Percentiles rank a stretch among this genome's conserved stretches.
These are phyloP conservation scores for Boeremia lycopersici DNA, from an alignment of 2,329 filamentous ascomycete genomes.

Conservation along the genomic window DNA sequence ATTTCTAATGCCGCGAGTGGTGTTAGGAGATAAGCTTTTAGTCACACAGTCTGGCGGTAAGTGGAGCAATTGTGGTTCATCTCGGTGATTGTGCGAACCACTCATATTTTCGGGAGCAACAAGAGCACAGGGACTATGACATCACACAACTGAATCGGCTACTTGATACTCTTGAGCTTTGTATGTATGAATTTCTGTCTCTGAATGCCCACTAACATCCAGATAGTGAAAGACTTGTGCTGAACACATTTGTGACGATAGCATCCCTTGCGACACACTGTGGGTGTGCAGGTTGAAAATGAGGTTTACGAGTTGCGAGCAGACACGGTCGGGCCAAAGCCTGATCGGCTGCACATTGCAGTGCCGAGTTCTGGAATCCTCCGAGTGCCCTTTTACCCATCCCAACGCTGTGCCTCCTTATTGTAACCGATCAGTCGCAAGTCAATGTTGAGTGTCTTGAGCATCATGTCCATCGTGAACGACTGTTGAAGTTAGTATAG, in stretches of 20 bases:
- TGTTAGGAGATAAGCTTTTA: background rate
- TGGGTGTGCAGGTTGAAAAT: background rate
- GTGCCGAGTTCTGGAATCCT: background rate
- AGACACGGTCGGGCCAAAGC: background rate
- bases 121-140: background rate
- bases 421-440: slow-evolving; percentile 68
- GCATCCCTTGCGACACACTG: slow-evolving; percentile 31
- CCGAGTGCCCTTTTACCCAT: slow-evolving; percentile 49
- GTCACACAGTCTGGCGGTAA: background rate
- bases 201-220: background rate
- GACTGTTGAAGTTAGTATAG: slow-evolving; percentile 46
- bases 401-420: slow-evolving; percentile 62
- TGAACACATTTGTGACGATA: slow-evolving; percentile 12
- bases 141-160: slow-evolving; percentile 6
- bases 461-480: slow-evolving; percentile 74
- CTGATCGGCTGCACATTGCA: slow-evolving; percentile 24
- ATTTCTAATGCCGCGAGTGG: slow-evolving; percentile 5
- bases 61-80: slow-evolving; percentile 3
- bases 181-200: background rate
- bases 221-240: background rate
- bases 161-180: background rate
- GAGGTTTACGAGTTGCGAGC: background rate
- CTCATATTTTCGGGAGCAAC: background rate
- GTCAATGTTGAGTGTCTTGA: slow-evolving; percentile 68
- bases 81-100: background rate